Conservation (phyloP, 768 basidiomycete species). For the Naganishia friedmannii region DNA sequence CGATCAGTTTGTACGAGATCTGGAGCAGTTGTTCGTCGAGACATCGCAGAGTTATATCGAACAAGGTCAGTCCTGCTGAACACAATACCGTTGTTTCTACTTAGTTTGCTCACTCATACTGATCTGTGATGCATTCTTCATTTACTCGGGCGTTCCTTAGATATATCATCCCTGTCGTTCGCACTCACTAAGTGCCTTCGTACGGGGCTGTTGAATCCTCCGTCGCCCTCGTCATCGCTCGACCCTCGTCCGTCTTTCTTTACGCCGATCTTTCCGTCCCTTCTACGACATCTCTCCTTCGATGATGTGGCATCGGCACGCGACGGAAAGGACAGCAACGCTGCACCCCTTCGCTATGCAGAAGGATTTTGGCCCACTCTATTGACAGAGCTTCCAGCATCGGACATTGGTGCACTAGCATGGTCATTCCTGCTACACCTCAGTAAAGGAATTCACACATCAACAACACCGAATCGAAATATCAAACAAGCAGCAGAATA, state of each 20-base stretch:
- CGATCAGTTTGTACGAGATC: conserved; percentile 28
- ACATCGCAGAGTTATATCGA: conserved; percentile 29
- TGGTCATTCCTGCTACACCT: conserved; percentile 30
- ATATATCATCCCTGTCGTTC: conserved; percentile 25
- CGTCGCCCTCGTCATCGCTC: conserved; percentile 32
- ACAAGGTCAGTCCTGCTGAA: conserved; percentile 22
- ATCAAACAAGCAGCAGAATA: conserved; percentile 60
- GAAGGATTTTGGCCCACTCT: conserved; percentile 11
- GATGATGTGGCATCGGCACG: background rate
- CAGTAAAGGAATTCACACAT: background rate
- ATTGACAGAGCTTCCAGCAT: background rate
- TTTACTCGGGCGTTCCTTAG: no score
- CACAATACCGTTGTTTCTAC: background rate
- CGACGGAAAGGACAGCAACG: background rate
- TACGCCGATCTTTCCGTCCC: conserved; percentile 56
- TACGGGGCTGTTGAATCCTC: conserved; percentile 36
- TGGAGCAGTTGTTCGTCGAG: conserved; percentile 45
- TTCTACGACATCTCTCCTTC: conserved; percentile 38
- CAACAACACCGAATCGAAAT: conserved; percentile 54
- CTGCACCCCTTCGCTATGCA: conserved; percentile 5
- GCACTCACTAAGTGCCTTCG: conserved; percentile 53
- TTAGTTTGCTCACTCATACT: background rate
- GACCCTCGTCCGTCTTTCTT: conserved; percentile 57
- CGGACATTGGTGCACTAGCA: background rate
- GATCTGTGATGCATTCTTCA: no score